Evolutionary conservation across 2,329 filamentous ascomycete genomes (phyloP).

Genomic region (Alternaria sp.): DNA sequence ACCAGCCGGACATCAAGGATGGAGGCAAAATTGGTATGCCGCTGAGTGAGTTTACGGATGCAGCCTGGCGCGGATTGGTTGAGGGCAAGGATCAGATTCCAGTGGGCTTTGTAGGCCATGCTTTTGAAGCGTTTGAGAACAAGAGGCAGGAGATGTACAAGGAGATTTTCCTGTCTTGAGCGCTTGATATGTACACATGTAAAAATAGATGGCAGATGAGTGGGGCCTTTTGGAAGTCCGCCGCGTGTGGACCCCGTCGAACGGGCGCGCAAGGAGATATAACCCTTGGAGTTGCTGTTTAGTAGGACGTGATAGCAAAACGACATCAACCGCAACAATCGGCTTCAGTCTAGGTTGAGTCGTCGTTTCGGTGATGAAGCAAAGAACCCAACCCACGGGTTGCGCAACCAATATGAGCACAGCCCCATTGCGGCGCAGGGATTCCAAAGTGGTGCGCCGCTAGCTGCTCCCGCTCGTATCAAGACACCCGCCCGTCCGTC

Average conservation of each 20-base stretch:
- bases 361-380: not conserved
- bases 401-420: constrained; percentile 21
- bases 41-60: constrained; percentile 60
- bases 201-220: not conserved
- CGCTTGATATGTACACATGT: not conserved
- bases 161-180: constrained; percentile 21
- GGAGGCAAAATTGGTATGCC: constrained; percentile 64
- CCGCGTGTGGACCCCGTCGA: constrained; percentile 4
- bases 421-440: constrained; percentile 32
- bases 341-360: not conserved
- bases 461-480: constrained; percentile 21
- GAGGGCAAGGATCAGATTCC: constrained; percentile 62
- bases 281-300: not conserved
- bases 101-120: constrained; percentile 56
- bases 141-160: constrained; percentile 56
- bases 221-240: constrained; percentile 4
- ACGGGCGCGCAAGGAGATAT: not conserved
- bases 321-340: not conserved
- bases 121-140: constrained; percentile 59
- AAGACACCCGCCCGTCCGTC: constrained; percentile 14
- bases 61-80: constrained; percentile 58
- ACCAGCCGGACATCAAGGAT: constrained; percentile 63
- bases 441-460: constrained; percentile 24
- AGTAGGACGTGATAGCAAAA: not conserved
- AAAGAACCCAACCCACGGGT: constrained; percentile 1